Base-by-base conservation (phyloP, 2,329 filamentous ascomycete species). In the Sordariomycetes sp. region DNA sequence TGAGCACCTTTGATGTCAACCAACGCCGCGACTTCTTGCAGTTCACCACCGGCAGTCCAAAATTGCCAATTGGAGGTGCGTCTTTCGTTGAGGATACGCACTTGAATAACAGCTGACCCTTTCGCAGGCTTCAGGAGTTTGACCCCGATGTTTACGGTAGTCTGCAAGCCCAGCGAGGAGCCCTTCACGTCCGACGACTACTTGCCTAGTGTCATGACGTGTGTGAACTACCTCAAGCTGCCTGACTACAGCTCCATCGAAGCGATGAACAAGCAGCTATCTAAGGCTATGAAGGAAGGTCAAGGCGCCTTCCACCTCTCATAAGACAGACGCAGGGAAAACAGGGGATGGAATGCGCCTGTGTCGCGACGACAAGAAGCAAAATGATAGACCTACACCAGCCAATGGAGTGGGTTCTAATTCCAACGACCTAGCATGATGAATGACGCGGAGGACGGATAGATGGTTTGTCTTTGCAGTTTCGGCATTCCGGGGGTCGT, bases 151-250 rank as follows among this genome's bases (percentile, higher is more conserved):
- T 96, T 98, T 55, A 98, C 92, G 4, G 92, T 98, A 42, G 92
- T 98, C 28, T 96, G 92, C 71, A 95, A 95, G 59, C 90, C 90
- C n/a, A 94, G 86, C 57, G 92, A 98, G 53, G 79, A 86, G 12
- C 92, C 92, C 2, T 92, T 88, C 57, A 82, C 81, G 4, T 90
- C 90, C 5, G 92, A 98, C 52, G 92, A 98, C 63, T 98, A 96
- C 51, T 72, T 98, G n/a, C 92, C 93, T 10, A 96, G 88, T 55
- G 93, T 98, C 56, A 98, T 98, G 93, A 98, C 93, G 9, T 98
- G 93, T 57, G 92, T 94, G 60, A 98, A 98, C 59, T 98, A 98
- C 56, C 76, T 98, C 49, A 98, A 98, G 63, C 72, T 98, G 51
- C 92, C 92, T 15, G 86, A 98, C 59, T 98, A 98, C 61, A 90